Evolutionary conservation across 768 basidiomycete genomes (phyloP).

Genomic region (Lactarius hatsudake): DNA sequence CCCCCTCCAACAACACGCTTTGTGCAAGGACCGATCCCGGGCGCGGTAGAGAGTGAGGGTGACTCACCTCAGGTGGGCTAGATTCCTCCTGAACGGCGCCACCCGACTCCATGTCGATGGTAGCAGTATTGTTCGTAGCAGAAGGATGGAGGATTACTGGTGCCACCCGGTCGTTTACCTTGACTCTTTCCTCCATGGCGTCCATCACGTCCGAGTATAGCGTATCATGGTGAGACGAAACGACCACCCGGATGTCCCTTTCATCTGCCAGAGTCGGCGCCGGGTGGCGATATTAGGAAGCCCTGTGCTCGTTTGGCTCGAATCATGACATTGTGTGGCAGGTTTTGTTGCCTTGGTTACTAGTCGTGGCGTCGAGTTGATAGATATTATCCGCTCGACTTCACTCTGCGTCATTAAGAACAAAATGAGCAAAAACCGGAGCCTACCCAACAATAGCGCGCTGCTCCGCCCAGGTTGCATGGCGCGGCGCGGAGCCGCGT

Average conservation of each 20-base stretch:
- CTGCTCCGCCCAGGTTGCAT: no score
- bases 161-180: no score
- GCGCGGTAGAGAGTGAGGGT: neutral
- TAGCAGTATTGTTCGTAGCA: neutral
- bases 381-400: no score
- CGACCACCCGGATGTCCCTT: neutral
- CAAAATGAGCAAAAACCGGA: no score
- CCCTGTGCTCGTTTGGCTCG: neutral
- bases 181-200: no score
- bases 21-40: neutral
- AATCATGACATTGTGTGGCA: neutral
- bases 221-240: no score
- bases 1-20: constrained; percentile 7
- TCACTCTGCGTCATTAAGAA: no score
- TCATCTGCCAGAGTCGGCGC: neutral
- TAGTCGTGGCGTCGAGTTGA: neutral
- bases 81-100: neutral
- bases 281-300: no score
- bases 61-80: neutral
- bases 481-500: no score
- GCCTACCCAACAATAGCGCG: no score
- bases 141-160: neutral
- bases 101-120: neutral
- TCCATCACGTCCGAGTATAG: no score
- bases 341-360: no score